Conservation (phyloP, 2,329 filamentous ascomycete genomes). For the Ophiostoma australiae region DNA sequence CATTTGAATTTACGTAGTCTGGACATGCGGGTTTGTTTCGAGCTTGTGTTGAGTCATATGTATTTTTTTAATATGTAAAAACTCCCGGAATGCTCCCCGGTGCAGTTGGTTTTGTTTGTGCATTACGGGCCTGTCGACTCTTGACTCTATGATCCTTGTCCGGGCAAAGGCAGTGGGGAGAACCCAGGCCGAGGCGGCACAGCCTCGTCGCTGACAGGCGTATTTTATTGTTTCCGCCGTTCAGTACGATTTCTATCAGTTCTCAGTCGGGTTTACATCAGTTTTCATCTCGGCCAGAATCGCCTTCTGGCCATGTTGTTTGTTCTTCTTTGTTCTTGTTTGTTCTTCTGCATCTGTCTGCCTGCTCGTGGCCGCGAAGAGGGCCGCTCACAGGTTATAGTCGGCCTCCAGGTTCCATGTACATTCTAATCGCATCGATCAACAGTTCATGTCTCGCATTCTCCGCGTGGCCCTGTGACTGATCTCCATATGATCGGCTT, state of each 20-base stretch:
- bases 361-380: background rate
- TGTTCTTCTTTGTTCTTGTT: slow-evolving; percentile 1
- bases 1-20: background rate
- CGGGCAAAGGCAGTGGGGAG: background rate
- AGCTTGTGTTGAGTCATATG: background rate
- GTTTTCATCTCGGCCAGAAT: background rate
- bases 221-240: background rate
- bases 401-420: background rate
- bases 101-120: background rate
- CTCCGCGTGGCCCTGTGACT: slow-evolving; percentile 9
- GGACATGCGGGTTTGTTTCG: background rate
- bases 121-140: background rate
- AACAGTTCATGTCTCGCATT: background rate
- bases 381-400: background rate
- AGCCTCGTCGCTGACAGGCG: background rate
- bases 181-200: background rate
- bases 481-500: slow-evolving; percentile 9
- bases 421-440: background rate
- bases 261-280: background rate
- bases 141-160: background rate
- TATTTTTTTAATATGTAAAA: background rate
- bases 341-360: background rate
- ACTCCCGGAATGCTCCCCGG: background rate
- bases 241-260: background rate
- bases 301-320: background rate